Evolutionary conservation across 1,284 basidiomycete species (phyloP).

Genomic region (Pascua guehoae): DNA sequence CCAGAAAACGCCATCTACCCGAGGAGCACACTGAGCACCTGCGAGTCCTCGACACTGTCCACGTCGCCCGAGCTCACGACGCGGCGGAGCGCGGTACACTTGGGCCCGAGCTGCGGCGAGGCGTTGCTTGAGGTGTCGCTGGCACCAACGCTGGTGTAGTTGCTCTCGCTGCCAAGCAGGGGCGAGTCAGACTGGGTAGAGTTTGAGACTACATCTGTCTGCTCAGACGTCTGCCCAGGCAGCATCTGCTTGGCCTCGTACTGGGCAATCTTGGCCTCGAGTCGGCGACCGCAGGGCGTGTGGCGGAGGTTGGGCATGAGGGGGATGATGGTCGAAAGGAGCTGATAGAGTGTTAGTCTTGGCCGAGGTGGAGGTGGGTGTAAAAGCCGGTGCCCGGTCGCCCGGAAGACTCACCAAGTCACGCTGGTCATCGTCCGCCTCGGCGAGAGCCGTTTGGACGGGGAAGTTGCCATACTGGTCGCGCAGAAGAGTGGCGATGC

Average conservation of each 20-base stretch:
- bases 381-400: conserved; percentile 2
- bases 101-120: neutral
- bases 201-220: too few relatives aligned
- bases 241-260: conserved; percentile 18
- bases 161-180: neutral
- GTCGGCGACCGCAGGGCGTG: conserved; percentile 42
- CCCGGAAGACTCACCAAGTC: conserved; percentile 10
- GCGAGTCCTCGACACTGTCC: conserved; percentile 1
- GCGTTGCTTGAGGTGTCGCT: neutral
- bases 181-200: neutral
- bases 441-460: conserved; percentile 38
- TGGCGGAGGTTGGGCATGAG: conserved; percentile 33
- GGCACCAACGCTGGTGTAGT: neutral
- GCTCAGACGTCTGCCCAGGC: neutral
- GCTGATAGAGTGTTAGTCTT: conserved; percentile 7
- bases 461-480: conserved; percentile 45
- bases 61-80: conserved; percentile 2
- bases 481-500: conserved; percentile 31
- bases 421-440: conserved; percentile 32
- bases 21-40: conserved; percentile 3
- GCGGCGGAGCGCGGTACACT: conserved; percentile 2
- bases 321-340: conserved; percentile 34
- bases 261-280: conserved; percentile 29
- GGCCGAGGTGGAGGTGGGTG: neutral
- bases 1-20: neutral